These are phyloP conservation scores for Penicillium corylophilum DNA, from an alignment of 2,329 filamentous ascomycete species.

Conservation along the genomic window DNA sequence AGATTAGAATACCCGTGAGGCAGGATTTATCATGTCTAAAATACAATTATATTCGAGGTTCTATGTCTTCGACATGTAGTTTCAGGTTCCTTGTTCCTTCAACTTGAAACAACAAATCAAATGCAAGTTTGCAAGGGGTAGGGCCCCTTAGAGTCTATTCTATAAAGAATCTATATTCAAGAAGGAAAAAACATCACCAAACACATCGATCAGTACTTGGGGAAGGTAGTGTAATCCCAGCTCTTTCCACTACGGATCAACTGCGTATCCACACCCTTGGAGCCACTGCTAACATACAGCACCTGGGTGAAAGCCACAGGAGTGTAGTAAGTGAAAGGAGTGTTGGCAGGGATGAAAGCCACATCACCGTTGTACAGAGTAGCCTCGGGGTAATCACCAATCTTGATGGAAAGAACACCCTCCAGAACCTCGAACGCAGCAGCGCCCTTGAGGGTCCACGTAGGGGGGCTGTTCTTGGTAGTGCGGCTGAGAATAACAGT, in stretches of 20 bases:
- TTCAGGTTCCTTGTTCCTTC: too few species aligned
- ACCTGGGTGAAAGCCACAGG: constrained; percentile 22
- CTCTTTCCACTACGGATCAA: constrained; percentile 13
- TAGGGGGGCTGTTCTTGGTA: constrained; percentile 20
- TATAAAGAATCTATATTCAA: not conserved
- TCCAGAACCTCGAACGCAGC: constrained; percentile 43
- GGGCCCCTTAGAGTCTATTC: too few species aligned
- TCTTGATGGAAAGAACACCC: constrained; percentile 35
- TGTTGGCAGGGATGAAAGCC: too few species aligned
- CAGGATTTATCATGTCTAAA: too few species aligned
- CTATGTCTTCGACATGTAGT: too few species aligned
- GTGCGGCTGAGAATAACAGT: constrained; percentile 43
- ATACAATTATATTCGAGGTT: too few species aligned
- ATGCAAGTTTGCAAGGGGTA: too few species aligned
- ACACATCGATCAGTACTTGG: constrained; percentile 7
- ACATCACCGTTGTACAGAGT: constrained; percentile 30
- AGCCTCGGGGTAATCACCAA: constrained; percentile 30
- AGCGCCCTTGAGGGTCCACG: constrained; percentile 30
- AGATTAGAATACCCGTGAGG: too few species aligned
- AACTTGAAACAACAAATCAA: too few species aligned
- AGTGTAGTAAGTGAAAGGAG: too few species aligned
- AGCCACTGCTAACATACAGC: constrained; percentile 21
- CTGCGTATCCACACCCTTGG: constrained; percentile 19
- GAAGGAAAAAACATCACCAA: not conserved
- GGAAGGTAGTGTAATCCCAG: constrained; percentile 22